A percentile compares a stretch with the other conserved stretches of the same genome.
These are phyloP conservation scores for Fusarium sp. DNA, from an alignment of 2,329 filamentous ascomycete species.

Conservation along the genomic window DNA sequence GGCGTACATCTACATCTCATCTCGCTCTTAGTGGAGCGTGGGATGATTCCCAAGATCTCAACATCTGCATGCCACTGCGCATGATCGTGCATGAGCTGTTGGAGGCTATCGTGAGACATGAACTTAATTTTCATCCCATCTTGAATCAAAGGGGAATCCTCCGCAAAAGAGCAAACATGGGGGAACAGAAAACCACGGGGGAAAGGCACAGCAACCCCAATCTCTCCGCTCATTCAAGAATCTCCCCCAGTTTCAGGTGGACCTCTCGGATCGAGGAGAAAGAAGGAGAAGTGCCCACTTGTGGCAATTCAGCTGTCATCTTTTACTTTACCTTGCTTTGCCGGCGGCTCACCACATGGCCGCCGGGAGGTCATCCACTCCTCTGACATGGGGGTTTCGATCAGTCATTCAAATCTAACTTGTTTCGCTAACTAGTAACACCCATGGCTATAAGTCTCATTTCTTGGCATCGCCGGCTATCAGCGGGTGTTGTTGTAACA, in stretches of 20 bases:
- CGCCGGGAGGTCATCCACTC: not conserved
- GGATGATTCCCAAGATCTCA: not conserved
- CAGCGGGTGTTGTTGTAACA: not conserved
- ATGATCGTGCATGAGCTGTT: not conserved
- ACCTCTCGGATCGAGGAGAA: not conserved
- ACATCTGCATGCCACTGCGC: not conserved
- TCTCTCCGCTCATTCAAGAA: not conserved
- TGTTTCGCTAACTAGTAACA: not conserved
- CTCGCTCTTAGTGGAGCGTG: not conserved
- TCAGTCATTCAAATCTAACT: not conserved
- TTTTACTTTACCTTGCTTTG: not conserved
- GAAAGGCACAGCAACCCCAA: not conserved
- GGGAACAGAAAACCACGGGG: not conserved
- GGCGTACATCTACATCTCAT: not conserved
- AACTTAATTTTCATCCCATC: not conserved
- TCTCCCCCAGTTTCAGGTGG: not conserved
- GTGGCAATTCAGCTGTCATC: not conserved
- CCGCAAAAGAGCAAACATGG: not conserved
- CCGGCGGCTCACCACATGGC: not conserved
- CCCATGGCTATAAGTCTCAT: not conserved
- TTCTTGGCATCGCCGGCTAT: not conserved
- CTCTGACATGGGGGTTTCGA: not conserved
- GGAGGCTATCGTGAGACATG: not conserved
- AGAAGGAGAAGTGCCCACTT: not conserved
- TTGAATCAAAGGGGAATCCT: not conserved